Percentiles rank a stretch among this genome's conserved stretches.
Evolutionary conservation across 176 grass and related monocot genomes (phyloP).

Genomic region (Musa troglodytarum): DNA sequence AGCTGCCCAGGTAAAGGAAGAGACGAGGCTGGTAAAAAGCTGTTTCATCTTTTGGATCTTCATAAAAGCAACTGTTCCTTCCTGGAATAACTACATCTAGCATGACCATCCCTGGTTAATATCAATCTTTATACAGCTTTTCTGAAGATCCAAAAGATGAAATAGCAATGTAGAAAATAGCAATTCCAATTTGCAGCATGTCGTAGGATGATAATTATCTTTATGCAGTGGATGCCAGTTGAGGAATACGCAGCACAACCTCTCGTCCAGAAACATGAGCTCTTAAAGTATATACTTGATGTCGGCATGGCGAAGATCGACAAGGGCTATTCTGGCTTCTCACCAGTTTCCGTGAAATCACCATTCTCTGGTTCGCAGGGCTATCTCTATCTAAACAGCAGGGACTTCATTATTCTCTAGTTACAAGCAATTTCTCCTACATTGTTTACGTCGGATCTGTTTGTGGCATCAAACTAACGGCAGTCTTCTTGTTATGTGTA

Average conservation of each 20-base stretch:
- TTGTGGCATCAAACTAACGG: too few relatives aligned
- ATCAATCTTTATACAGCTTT: too few relatives aligned
- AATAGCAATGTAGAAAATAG: too few relatives aligned
- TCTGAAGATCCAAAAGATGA: too few relatives aligned
- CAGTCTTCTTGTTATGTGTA: too few relatives aligned
- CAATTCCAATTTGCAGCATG: not conserved
- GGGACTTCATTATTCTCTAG: not conserved
- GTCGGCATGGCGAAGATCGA: slow-evolving; percentile 3
- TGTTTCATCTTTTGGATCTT: too few relatives aligned
- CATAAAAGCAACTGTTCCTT: too few relatives aligned
- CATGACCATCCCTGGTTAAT: too few relatives aligned
- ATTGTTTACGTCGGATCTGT: too few relatives aligned
- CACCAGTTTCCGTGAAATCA: not conserved
- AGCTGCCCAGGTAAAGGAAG: slow-evolving; percentile 5
- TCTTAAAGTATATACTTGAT: slow-evolving; percentile 8
- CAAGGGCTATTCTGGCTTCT: not conserved
- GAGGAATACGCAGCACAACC: slow-evolving; percentile 10
- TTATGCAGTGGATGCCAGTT: slow-evolving; percentile 15
- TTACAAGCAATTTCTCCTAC: not conserved
- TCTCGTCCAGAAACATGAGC: slow-evolving; percentile 6
- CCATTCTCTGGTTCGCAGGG: not conserved
- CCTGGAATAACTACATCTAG: too few relatives aligned
- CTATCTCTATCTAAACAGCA: not conserved
- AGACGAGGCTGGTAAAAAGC: not conserved
- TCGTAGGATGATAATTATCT: not conserved